Evolutionary conservation across 768 basidiomycete species (phyloP).

Genomic region (Phaeolepiota aurea): DNA sequence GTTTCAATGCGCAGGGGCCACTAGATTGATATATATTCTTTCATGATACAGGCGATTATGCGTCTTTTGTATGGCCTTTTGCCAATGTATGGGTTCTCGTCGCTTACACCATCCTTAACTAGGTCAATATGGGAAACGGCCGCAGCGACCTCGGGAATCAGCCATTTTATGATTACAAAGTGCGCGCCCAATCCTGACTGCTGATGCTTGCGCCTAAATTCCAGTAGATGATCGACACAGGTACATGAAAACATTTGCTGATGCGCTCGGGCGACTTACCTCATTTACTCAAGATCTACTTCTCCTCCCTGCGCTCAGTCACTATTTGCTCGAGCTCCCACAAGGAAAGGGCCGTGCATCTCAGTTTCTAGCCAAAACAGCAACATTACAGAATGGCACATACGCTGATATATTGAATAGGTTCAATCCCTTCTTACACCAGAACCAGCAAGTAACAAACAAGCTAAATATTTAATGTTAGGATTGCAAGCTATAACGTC

Average conservation of each 20-base stretch:
- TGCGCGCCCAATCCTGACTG: not conserved
- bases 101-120: not conserved
- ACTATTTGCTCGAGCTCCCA: conserved; percentile 35
- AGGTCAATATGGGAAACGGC: conserved; percentile 29
- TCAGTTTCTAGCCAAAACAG: conserved; percentile 21
- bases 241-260: too few relatives aligned
- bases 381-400: conserved; percentile 32
- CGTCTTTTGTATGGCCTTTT: conserved; percentile 19
- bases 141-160: conserved; percentile 26
- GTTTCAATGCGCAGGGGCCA: not conserved
- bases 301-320: conserved; percentile 29
- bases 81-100: not conserved
- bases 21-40: not conserved
- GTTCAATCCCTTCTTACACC: conserved; percentile 9
- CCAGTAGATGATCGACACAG: conserved; percentile 34
- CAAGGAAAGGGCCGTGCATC: conserved; percentile 26
- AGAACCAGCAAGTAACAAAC: too few relatives aligned
- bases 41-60: conserved; percentile 22
- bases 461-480: too few relatives aligned
- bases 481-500: conserved; percentile 30
- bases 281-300: conserved; percentile 22
- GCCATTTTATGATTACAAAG: conserved; percentile 31
- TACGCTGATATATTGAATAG: conserved; percentile 27
- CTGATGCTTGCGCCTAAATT: not conserved
- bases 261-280: too few relatives aligned